Base-by-base conservation (phyloP, 805 yeast species). In the Starmerella roubikii region DNA sequence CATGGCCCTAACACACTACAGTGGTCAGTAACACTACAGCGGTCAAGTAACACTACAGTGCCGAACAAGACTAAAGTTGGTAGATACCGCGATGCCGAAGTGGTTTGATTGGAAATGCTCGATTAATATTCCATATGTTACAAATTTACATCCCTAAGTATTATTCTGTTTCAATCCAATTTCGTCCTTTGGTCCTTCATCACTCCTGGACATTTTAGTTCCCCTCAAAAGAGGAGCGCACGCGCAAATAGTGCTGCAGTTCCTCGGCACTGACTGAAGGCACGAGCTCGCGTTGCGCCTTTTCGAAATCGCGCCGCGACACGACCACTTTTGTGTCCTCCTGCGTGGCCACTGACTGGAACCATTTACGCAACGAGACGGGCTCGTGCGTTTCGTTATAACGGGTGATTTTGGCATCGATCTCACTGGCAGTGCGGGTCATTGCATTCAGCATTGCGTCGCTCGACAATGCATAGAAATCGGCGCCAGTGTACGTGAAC, bases 401-500 rank as follows among this genome's bases (percentile, higher is more conserved):
- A 21, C 50, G 44, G 26, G 62, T 60, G 25, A 86, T 68, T 53
- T 77, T 78, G 1, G 47, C 51, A 52, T 91, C 97, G 13, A 80
- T 84, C 26, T 69, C 72, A 8, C 66, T 66, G 1, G 97, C 95
- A 0, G 78, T 75, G 49, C 97, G 65, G 1, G 91, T 81, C 96
- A 91, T 88, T 2, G 97, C 95, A 58, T 84, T 84, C 50, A 88
- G 67, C 91, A 88, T 84, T 0, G 97, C 82, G 59, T 91, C 97
- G 0, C 94, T 80, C 55, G 96, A 84, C 42, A 91, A 63, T 0
- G 97, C 98, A 59, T 91, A 91, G 60, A 91, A 88, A 58, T 91
- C 98, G 3, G 98, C 98, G 47, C 98, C 98, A 0, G 98, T 88
- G 55, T 75, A 86, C n/a, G 83, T 84, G 55, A 76, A 84, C 0